A percentile compares a stretch with the other conserved stretches of the same genome.
Evolutionary conservation across 345 rosid species (phyloP).

Genomic region (Anastatica hierochuntica): DNA sequence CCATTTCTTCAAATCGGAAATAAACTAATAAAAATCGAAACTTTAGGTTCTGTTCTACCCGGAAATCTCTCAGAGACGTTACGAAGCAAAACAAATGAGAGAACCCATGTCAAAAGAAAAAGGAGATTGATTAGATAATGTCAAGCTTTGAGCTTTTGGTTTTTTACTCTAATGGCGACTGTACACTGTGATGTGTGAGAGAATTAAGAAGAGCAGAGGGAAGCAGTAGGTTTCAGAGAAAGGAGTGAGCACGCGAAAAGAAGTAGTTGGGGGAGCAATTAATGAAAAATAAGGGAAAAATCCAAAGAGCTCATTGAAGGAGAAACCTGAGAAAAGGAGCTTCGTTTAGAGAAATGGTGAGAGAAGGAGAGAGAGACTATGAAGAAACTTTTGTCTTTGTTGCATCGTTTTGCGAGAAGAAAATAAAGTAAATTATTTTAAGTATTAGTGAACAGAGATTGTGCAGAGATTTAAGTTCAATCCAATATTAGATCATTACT

Average conservation of each 20-base stretch:
- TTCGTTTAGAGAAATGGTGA: slow-evolving; percentile 12
- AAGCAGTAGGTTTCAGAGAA: slow-evolving; percentile 23
- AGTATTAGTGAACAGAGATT: not conserved
- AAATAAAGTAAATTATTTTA: not conserved
- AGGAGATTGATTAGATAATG: not conserved
- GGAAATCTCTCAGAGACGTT: slow-evolving; percentile 17
- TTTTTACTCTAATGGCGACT: not conserved
- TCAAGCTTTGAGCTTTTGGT: not conserved
- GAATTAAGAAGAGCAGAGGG: slow-evolving; percentile 17
- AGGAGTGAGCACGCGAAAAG: not conserved
- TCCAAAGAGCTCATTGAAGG: slow-evolving; percentile 21
- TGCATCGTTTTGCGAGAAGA: slow-evolving; percentile 25
- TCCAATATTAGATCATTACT: slow-evolving; percentile 19
- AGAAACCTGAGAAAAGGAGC: slow-evolving; percentile 20
- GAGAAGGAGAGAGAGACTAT: slow-evolving; percentile 5
- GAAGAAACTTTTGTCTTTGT: slow-evolving; percentile 8
- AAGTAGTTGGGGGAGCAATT: slow-evolving; percentile 19
- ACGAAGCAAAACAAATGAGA: not conserved
- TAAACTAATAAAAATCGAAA: not conserved
- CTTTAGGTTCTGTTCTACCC: not conserved
- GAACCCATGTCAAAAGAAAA: not conserved
- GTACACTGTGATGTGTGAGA: not conserved
- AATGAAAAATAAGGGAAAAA: slow-evolving; percentile 1
- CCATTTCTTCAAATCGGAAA: slow-evolving; percentile 15
- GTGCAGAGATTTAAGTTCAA: slow-evolving; percentile 22